Evolutionary conservation across 768 basidiomycete genomes (phyloP).

Genomic region (Russula earlei): DNA sequence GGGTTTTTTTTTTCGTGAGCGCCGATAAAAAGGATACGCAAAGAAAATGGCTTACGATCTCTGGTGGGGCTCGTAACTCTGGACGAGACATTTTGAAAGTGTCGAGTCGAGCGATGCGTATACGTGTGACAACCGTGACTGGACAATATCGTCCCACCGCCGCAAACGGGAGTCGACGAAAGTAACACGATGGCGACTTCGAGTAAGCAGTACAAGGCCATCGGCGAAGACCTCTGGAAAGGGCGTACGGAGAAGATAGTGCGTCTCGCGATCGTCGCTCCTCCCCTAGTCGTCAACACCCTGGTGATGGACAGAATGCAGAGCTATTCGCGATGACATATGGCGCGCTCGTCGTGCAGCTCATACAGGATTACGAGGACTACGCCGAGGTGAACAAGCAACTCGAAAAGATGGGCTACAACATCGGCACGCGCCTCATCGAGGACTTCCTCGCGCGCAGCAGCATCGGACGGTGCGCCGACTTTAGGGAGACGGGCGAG

Average conservation of each 20-base stretch:
- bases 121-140: neutral
- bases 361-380: conserved; percentile 99
- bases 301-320: conserved; percentile 59
- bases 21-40: neutral
- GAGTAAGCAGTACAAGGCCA: conserved; percentile 76
- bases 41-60: conserved; percentile 48
- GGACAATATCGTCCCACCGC: neutral
- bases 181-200: conserved; percentile 37
- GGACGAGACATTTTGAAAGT: conserved; percentile 42
- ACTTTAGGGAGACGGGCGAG: conserved; percentile 93
- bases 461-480: conserved; percentile 80
- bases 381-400: conserved; percentile 93
- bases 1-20: neutral
- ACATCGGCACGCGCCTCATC: conserved; percentile 91
- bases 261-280: conserved; percentile 25
- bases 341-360: conserved; percentile 93
- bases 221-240: conserved; percentile 97
- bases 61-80: conserved; percentile 53
- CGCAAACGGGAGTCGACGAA: neutral
- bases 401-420: conserved; percentile 99
- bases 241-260: conserved; percentile 91
- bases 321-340: conserved; percentile 97
- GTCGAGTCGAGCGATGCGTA: neutral
- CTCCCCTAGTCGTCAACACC: conserved; percentile 7
- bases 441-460: conserved; percentile 96